Base-by-base conservation (phyloP, 2,329 filamentous ascomycete species). In the Didymella sp. region DNA sequence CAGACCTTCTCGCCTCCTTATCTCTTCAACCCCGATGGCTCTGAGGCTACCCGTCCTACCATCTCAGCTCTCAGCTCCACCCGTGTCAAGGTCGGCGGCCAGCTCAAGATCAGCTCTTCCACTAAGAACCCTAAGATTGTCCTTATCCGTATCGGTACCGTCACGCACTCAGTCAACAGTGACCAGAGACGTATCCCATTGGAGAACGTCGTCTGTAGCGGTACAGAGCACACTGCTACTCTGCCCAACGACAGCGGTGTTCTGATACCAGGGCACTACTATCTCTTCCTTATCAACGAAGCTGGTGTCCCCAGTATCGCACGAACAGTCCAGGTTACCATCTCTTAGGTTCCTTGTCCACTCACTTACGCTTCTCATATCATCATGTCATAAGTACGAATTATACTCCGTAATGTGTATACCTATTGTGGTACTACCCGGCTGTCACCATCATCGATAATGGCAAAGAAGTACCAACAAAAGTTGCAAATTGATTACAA, bases 121-220 rank as follows among this genome's bases (percentile, higher is more conserved):
- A 58, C 50, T 19, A 47, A 52, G 11, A 54, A 51, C 22, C 45
- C 58, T 1, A 61, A 54, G 27, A 63, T 68, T 15, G 56, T 55
- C 6, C 49, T 71, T 6, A 54, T 70, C 1, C 63, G 69, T 27
- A 69, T 72, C 19, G 68, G 68, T 13, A 69, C 51, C 42, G 69
- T 68, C 15, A 71, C 69, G 9, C 69, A 72, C 48, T 69, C 68
- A 4, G 62, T 71, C 21, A 72, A 72, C 43, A 70, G 43, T n/a
- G 67, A 71, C 30, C 69, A 72, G 54, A 56, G 67, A 15, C 68
- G 65, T 21, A 50, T 70, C 2, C 68, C 67, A 2, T 43, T 71
- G 19, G 61, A 48, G 12, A 54, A 43, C 7, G 48, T 68, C 15
- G 52, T 44, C 13, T 30, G 30, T 3, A 54, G 51, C 7, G 61